Evolutionary conservation across 1,284 basidiomycete genomes (phyloP).

Genomic region (Xerocomus amazonicus): DNA sequence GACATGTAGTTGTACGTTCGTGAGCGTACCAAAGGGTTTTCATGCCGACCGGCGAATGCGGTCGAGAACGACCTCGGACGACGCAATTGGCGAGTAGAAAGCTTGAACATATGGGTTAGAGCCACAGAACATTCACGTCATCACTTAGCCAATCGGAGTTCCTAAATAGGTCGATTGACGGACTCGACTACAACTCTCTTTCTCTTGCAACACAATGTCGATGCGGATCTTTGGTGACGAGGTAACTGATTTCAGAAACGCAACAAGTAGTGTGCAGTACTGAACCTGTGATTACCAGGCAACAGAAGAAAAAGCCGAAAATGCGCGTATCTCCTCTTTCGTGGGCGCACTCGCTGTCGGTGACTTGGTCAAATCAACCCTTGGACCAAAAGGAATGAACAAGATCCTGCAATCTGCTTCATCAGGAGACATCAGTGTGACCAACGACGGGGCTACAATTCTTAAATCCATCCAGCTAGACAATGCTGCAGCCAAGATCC

Average conservation of each 20-base stretch:
- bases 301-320: conserved; percentile 97
- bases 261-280: neutral
- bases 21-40: conserved; percentile 43
- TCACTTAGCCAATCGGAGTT: neutral
- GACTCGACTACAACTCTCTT: too few relatives aligned
- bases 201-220: conserved; percentile 34
- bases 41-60: conserved; percentile 29
- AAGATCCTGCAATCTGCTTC: conserved; percentile 93
- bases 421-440: conserved; percentile 92
- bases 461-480: conserved; percentile 97
- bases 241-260: conserved; percentile 20
- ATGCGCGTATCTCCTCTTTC: conserved; percentile 97
- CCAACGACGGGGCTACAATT: conserved; percentile 99
- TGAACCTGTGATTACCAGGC: conserved; percentile 52
- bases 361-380: conserved; percentile 96
- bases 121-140: too few relatives aligned
- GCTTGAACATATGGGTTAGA: too few relatives aligned
- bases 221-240: conserved; percentile 46
- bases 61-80: conserved; percentile 20
- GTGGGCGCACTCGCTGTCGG: conserved; percentile 96
- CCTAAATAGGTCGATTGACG: neutral
- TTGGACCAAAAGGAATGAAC: conserved; percentile 98
- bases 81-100: neutral
- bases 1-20: conserved; percentile 3
- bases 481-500: conserved; percentile 98